A percentile compares a stretch with the other conserved stretches of the same genome.
These are phyloP conservation scores for Coprinellus aureogranulatus DNA, from an alignment of 768 basidiomycete genomes.

Conservation along the genomic window DNA sequence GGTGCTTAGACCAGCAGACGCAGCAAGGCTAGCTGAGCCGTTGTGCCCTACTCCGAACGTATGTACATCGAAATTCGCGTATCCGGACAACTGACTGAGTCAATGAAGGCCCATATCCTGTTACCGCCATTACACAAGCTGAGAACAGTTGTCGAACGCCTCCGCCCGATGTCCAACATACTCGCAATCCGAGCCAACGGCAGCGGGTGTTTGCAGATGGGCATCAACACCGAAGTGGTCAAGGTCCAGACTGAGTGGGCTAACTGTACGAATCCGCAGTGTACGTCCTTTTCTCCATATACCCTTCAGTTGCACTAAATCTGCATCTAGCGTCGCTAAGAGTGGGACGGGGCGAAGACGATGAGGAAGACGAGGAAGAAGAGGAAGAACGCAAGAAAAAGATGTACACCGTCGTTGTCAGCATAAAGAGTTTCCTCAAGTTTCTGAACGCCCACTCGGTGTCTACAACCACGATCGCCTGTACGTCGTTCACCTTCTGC, in stretches of 20 bases:
- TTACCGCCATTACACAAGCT: constrained; percentile 73
- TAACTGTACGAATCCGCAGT: constrained; percentile 68
- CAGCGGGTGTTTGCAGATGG: constrained; percentile 50
- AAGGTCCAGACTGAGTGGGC: constrained; percentile 79
- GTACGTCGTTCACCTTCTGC: constrained; percentile 40
- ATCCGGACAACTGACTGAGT: not conserved
- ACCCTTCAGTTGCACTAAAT: too few species aligned
- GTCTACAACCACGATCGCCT: constrained; percentile 81
- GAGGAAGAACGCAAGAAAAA: constrained; percentile 42
- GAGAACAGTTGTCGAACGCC: constrained; percentile 74
- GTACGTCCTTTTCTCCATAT: constrained; percentile 4
- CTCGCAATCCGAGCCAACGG: constrained; percentile 70
- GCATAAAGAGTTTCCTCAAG: constrained; percentile 72
- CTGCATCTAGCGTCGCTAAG: too few species aligned
- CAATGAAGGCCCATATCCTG: constrained; percentile 66
- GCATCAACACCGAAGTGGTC: constrained; percentile 69
- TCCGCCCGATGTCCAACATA: constrained; percentile 67
- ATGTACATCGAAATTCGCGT: constrained; percentile 20
- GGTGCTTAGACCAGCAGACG: constrained; percentile 72
- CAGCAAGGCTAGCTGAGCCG: constrained; percentile 72
- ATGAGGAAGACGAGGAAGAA: constrained; percentile 28
- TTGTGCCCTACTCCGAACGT: constrained; percentile 86
- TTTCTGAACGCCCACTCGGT: constrained; percentile 80
- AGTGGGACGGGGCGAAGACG: not conserved
- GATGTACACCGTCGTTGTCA: constrained; percentile 65